Conservation (phyloP, 106 monocot species). For the Allium fistulosum region DNA sequence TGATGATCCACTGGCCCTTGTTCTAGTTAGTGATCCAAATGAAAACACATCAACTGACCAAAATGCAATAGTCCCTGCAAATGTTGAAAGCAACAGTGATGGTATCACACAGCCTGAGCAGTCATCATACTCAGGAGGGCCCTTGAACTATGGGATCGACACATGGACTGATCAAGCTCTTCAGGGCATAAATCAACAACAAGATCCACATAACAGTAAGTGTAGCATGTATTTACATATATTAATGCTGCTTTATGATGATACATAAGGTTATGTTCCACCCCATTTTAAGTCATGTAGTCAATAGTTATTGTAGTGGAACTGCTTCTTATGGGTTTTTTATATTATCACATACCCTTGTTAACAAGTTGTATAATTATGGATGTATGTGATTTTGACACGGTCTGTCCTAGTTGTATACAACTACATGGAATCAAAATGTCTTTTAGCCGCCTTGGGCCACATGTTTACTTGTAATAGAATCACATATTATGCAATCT, state of each 20-base stretch:
- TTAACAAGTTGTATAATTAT: not conserved
- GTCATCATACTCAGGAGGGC: slow-evolving; percentile 12
- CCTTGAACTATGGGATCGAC: slow-evolving; percentile 13
- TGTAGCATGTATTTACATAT: not conserved
- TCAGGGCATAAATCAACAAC: slow-evolving; percentile 15
- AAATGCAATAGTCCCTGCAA: slow-evolving; percentile 66
- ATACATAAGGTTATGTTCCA: not conserved
- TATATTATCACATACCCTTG: not conserved
- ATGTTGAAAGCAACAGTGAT: slow-evolving; percentile 40
- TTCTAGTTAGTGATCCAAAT: slow-evolving; percentile 44
- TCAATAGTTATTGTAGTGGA: no score
- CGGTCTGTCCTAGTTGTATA: no score
- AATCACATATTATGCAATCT: not conserved
- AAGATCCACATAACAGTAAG: slow-evolving; percentile 33
- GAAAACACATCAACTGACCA: slow-evolving; percentile 48
- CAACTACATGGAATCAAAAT: no score
- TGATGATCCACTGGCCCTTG: slow-evolving; percentile 56
- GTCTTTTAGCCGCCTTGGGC: no score
- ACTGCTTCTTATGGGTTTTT: not conserved
- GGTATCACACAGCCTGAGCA: slow-evolving; percentile 15
- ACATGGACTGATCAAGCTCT: slow-evolving; percentile 28
- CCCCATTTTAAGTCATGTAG: not conserved
- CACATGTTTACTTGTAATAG: not conserved
- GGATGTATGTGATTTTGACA: not conserved
- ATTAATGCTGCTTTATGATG: not conserved